A percentile compares a stretch with the other conserved stretches of the same genome.
Conservation (phyloP, 768 basidiomycete genomes). For the Neoboletus magnificus region DNA sequence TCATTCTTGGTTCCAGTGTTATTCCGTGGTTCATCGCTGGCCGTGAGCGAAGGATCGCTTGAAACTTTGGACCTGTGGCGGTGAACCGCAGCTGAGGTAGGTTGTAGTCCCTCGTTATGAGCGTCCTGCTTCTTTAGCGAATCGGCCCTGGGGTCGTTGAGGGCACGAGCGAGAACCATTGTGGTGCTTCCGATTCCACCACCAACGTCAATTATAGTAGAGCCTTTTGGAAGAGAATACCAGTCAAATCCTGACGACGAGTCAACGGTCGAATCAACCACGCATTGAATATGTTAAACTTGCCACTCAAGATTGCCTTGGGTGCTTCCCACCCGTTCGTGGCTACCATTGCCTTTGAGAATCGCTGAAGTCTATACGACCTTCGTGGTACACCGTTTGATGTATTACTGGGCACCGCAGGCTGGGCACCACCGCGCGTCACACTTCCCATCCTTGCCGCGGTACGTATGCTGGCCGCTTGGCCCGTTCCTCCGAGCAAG, state of each 20-base stretch:
- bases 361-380: slow-evolving; percentile 57
- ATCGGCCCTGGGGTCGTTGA: slow-evolving; percentile 18
- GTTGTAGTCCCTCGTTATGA: neutral
- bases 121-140: neutral
- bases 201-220: slow-evolving; percentile 63
- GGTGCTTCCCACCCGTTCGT: slow-evolving; percentile 70
- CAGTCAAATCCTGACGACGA: slow-evolving; percentile 54
- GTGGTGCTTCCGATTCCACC: slow-evolving; percentile 62
- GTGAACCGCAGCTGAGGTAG: neutral
- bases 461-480: slow-evolving; percentile 11
- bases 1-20: slow-evolving; percentile 6
- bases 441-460: neutral
- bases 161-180: slow-evolving; percentile 40
- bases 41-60: neutral
- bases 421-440: neutral
- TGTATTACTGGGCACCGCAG: neutral
- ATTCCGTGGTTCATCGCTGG: slow-evolving; percentile 7
- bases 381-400: slow-evolving; percentile 24
- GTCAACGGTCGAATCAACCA: neutral
- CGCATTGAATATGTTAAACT: slow-evolving; percentile 5
- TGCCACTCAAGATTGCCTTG: slow-evolving; percentile 54
- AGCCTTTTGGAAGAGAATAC: slow-evolving; percentile 45
- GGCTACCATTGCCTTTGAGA: slow-evolving; percentile 74
- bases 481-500: slow-evolving; percentile 22
- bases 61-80: neutral